Conservation (phyloP, 441 rosid species). For the Croton setiger region DNA sequence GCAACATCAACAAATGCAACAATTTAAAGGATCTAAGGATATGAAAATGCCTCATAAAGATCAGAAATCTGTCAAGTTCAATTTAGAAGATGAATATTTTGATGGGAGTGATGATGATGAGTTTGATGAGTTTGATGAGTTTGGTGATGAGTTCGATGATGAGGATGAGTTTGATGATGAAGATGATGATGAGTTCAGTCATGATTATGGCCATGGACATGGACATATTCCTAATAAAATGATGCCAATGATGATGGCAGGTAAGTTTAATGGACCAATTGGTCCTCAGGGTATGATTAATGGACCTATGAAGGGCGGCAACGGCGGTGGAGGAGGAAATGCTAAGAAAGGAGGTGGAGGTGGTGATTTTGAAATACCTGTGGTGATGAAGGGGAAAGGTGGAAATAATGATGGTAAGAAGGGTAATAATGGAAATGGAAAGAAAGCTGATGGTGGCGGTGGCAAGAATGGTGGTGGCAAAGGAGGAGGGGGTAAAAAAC, state of each 20-base stretch:
- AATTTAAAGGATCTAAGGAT: constrained; percentile 48
- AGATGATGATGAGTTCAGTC: constrained; percentile 36
- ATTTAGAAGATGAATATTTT: constrained; percentile 44
- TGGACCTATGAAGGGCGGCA: constrained; percentile 21
- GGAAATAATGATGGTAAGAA: constrained; percentile 42
- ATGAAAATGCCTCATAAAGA: constrained; percentile 42
- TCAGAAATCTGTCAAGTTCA: constrained; percentile 67
- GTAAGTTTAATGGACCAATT: constrained; percentile 20
- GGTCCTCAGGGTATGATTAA: constrained; percentile 27
- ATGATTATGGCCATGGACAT: constrained; percentile 36
- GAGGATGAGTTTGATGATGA: constrained; percentile 50
- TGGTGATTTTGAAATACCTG: constrained; percentile 27
- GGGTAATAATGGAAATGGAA: constrained; percentile 38
- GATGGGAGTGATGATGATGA: constrained; percentile 38
- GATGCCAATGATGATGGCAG: constrained; percentile 34
- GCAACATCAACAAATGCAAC: constrained; percentile 47
- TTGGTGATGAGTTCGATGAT: constrained; percentile 46
- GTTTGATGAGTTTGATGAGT: constrained; percentile 26
- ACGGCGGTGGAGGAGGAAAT: constrained; percentile 20
- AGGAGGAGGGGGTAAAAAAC: constrained; percentile 24
- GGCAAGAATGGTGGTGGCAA: constrained; percentile 21
- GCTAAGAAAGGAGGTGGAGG: constrained; percentile 27
- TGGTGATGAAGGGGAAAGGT: constrained; percentile 29
- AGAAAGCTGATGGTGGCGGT: constrained; percentile 26
- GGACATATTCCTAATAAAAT: constrained; percentile 47